Evolutionary conservation across 2,329 filamentous ascomycete species (phyloP).

Genomic region (Bipolaris zeicola): DNA sequence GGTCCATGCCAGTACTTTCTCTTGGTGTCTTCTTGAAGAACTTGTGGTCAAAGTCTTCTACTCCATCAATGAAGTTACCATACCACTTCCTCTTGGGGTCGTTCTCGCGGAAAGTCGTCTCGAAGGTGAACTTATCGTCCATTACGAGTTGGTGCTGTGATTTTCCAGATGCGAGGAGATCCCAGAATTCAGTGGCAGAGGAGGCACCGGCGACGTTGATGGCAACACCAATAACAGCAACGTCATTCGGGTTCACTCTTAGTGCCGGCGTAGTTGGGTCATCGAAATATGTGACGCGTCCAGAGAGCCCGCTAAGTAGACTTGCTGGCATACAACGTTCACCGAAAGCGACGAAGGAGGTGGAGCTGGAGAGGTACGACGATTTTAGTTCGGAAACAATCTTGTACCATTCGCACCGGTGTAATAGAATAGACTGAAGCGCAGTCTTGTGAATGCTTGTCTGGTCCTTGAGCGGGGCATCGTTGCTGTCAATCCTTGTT

Average conservation of each 20-base stretch:
- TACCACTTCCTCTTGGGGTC: constrained; percentile 10
- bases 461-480: background rate
- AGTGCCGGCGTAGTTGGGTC: background rate
- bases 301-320: background rate
- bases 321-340: background rate
- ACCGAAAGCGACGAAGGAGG: background rate
- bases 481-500: background rate
- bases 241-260: background rate
- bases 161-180: constrained; percentile 15
- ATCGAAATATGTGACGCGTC: background rate
- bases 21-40: background rate
- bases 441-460: background rate
- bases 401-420: background rate
- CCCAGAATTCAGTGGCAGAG: constrained; percentile 18
- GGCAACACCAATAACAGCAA: constrained; percentile 29
- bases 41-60: background rate
- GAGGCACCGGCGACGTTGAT: constrained; percentile 20
- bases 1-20: background rate
- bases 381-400: background rate
- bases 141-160: constrained; percentile 8
- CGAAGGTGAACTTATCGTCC: constrained; percentile 7
- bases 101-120: constrained; percentile 1
- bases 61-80: constrained; percentile 4
- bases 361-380: background rate
- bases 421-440: background rate